Percentiles rank a stretch among this genome's conserved stretches.
Conservation (phyloP, 768 basidiomycete genomes). For the Daedaleopsis nitida region DNA sequence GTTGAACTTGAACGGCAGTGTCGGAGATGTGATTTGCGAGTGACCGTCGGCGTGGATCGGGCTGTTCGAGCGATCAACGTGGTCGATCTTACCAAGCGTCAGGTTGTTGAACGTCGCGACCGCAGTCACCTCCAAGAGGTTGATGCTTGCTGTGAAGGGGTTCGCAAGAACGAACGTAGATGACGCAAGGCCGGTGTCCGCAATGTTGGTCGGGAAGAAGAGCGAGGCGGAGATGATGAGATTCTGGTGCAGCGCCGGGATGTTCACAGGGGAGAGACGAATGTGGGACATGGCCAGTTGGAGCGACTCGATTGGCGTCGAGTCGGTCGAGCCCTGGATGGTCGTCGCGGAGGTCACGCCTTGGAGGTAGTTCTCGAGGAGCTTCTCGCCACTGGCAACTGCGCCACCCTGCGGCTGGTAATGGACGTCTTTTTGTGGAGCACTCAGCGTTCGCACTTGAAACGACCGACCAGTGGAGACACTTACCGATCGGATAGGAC, state of each 20-base stretch:
- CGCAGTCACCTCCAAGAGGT: conserved; percentile 55
- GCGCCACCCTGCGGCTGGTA: conserved; percentile 60
- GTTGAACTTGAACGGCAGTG: conserved; percentile 65
- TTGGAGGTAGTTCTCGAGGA: conserved; percentile 73
- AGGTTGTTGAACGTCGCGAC: conserved; percentile 57
- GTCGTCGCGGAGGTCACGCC: conserved; percentile 56
- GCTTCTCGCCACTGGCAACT: conserved; percentile 49
- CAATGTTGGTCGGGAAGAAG: conserved; percentile 63
- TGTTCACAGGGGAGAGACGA: conserved; percentile 57
- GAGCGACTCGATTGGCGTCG: conserved; percentile 63
- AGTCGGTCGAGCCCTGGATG: conserved; percentile 55
- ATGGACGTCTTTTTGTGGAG: conserved; percentile 49
- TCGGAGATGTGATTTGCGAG: conserved; percentile 54
- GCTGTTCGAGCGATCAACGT: conserved; percentile 52
- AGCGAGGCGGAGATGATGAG: conserved; percentile 59
- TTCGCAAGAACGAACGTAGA: conserved; percentile 60
- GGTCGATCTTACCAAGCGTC: conserved; percentile 59
- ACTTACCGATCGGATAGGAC: conserved; percentile 55
- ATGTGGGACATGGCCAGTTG: conserved; percentile 63
- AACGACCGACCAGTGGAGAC: not conserved
- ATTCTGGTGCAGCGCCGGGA: conserved; percentile 65
- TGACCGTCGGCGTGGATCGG: conserved; percentile 66
- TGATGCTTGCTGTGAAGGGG: conserved; percentile 74
- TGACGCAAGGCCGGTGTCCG: conserved; percentile 59
- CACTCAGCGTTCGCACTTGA: not conserved